A percentile compares a stretch with the other conserved stretches of the same genome.
phyloP scores from a whole-genome alignment of 148 eudicot species.

The Cornus florida region DNA sequence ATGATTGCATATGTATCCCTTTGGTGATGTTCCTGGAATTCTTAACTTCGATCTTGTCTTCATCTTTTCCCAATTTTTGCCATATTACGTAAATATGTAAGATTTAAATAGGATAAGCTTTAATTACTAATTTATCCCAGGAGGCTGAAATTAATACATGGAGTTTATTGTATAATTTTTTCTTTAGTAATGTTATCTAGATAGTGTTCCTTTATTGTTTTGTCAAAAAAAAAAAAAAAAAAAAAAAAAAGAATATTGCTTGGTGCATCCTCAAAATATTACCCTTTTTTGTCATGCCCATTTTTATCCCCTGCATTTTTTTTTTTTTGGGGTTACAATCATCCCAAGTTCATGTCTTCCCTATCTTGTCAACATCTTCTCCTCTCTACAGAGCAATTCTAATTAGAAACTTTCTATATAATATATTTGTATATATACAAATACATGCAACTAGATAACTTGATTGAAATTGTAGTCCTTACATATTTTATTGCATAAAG shows the following conservation, averaged over 20 bases:
- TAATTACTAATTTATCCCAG: no score
- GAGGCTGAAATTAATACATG: background rate
- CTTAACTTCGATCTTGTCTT: background rate
- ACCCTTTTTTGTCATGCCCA: background rate
- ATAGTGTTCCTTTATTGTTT: background rate
- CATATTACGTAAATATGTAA: background rate
- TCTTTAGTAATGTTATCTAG: background rate
- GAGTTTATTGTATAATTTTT: background rate
- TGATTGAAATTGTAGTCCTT: no score
- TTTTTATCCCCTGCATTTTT: background rate
- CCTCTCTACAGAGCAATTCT: no score
- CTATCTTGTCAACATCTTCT: no score
- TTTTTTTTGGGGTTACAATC: background rate
- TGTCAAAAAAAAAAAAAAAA: background rate
- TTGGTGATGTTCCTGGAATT: background rate
- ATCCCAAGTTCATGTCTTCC: background rate
- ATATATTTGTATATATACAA: no score
- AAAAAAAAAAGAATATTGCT: background rate
- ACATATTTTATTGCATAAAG: no score
- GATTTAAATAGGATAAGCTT: background rate
- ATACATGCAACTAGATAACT: no score
- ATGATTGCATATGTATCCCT: background rate
- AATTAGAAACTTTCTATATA: no score
- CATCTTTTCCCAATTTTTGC: background rate
- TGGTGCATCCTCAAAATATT: background rate